A percentile compares a stretch with the other conserved stretches of the same genome.
Evolutionary conservation across 2,329 filamentous ascomycete species (phyloP).

Genomic region (Fusarium annulatum): DNA sequence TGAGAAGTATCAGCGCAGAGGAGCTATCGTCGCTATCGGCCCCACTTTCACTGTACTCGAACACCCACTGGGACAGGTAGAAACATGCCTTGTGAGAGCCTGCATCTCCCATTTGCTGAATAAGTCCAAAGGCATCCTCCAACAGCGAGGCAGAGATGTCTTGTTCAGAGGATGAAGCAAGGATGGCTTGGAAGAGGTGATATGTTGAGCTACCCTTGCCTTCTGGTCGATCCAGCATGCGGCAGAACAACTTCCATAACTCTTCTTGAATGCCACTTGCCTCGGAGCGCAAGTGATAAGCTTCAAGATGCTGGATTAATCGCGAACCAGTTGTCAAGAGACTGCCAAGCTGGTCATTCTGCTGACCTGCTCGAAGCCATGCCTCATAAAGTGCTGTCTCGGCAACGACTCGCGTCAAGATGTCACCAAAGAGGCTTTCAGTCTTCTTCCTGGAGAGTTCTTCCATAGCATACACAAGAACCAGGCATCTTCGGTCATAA

Average conservation of each 20-base stretch:
- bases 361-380: not conserved
- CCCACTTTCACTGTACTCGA: not conserved
- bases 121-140: not conserved
- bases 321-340: not conserved
- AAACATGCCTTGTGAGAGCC: not conserved
- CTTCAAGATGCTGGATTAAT: not conserved
- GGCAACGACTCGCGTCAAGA: not conserved
- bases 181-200: not conserved
- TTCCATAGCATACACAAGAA: not conserved
- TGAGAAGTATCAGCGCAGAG: not conserved
- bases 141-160: accelerated
- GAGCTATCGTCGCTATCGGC: not conserved
- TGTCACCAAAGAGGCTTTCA: not conserved
- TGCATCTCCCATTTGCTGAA: not conserved
- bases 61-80: not conserved
- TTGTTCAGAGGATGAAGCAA: not conserved
- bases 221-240: not conserved
- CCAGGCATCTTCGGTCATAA: not conserved
- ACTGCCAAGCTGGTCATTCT: not conserved
- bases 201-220: not conserved
- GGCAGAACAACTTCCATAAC: not conserved
- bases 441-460: not conserved
- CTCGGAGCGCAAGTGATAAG: not conserved
- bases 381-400: not conserved
- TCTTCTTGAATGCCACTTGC: not conserved